phyloP scores from a whole-genome alignment of 257 asterid species.

The Gynochthodes officinalis region DNA sequence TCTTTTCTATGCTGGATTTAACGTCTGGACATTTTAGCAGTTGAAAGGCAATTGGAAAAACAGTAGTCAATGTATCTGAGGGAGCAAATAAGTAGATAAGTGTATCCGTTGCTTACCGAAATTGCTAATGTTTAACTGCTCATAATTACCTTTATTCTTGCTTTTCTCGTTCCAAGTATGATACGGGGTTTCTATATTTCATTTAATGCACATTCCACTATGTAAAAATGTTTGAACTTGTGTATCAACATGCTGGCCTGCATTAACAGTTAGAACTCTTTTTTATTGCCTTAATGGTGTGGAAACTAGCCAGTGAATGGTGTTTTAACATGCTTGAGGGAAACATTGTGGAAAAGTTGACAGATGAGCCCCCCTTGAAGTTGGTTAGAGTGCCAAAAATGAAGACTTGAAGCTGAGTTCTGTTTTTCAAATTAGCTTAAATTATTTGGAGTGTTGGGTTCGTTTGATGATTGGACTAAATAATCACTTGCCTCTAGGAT shows the following conservation, averaged over 20 bases:
- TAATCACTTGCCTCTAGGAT: too few species aligned
- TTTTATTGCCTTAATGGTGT: background rate
- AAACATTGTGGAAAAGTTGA: too few species aligned
- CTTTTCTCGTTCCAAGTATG: background rate
- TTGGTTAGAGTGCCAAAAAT: too few species aligned
- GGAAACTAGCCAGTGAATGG: conserved; percentile 2
- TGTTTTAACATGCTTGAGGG: too few species aligned
- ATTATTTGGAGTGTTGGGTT: too few species aligned
- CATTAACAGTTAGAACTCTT: too few species aligned
- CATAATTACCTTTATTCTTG: background rate
- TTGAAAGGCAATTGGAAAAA: background rate
- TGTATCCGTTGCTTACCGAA: background rate
- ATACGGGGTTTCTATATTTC: background rate
- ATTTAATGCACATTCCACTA: background rate
- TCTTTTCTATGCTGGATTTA: background rate
- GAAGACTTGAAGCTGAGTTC: too few species aligned
- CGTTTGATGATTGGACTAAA: background rate
- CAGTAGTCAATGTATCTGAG: background rate
- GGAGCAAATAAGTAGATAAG: too few species aligned
- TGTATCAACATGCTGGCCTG: background rate
- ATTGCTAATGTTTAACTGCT: background rate
- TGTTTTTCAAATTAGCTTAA: too few species aligned
- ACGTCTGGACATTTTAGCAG: background rate
- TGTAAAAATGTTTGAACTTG: background rate
- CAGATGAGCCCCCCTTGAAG: too few species aligned